Evolutionary conservation across 2,329 filamentous ascomycete species (phyloP), one percentile per base, ranked within the genome.

Genomic region (Clarireedia hainanense): DNA sequence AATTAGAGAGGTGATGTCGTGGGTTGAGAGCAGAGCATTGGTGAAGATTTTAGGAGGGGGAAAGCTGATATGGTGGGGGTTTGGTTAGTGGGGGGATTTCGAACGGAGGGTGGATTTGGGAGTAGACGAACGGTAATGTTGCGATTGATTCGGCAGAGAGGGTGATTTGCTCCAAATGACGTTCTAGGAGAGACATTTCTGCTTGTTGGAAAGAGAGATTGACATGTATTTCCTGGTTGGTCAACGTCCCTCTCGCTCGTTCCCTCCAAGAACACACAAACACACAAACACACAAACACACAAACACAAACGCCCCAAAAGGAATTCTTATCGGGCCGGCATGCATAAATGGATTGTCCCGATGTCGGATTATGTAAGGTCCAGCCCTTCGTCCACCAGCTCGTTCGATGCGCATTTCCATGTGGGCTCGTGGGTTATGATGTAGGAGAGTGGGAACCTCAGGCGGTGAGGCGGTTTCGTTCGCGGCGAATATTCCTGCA

Each of bases 1-100:
- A 67, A 99, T 96, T 48, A 99, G 76, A 12, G 89, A 83, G 4
- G 94, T 97, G 64, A 99, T 97, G 71, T 99, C 94, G 71, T 91
- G 86, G 63, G 85, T 85, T 56, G 86, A 85, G 49, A 97, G 84
- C 40, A 99, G 80, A 36, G 94, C 91, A 70, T 95, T 96, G 63
- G 91, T 94, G 74, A 97, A 99, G 67, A 94, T 91, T 67, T 89
- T 95, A n/a, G 92, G 89, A 2, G 83, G 83, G 42, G 89, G 89
- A 65, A 97, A 97, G 36, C 90, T 95, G 67, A 55, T 55, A 61
- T 50, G 30, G 55, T 58, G 50, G 52, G 27, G 27, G 27, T 30
- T 30, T 30, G 60, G 49, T 59, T 26, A 54, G 36, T 9, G 6
- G 17, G 27, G 27, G 36, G 12, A 30, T 42, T 60, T 62, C 65